These are phyloP conservation scores for Carex cristatella DNA, from an alignment of 176 grass and related monocot genomes.

Conservation along the genomic window DNA sequence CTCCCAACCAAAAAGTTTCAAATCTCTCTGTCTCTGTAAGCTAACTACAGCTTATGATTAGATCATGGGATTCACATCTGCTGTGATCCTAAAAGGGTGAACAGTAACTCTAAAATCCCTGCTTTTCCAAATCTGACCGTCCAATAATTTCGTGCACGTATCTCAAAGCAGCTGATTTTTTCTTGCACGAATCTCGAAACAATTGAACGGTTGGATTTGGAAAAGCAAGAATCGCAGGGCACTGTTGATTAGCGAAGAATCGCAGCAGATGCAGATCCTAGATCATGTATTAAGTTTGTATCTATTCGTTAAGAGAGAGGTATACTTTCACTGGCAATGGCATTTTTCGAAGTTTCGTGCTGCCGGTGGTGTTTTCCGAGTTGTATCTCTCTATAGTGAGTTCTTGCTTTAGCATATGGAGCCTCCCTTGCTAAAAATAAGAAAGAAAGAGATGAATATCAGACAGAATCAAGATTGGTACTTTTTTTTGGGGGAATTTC, in stretches of 20 bases:
- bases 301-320: conserved; percentile 18
- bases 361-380: conserved; percentile 63
- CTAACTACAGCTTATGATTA: conserved; percentile 16
- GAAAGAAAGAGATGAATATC: not conserved
- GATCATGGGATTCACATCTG: not conserved
- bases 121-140: no score
- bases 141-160: no score
- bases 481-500: no score
- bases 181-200: no score
- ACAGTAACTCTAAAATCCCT: no score
- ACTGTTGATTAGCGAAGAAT: no score
- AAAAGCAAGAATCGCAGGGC: no score
- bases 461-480: not conserved
- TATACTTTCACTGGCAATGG: conserved; percentile 4
- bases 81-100: no score
- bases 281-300: not conserved
- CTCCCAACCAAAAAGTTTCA: not conserved
- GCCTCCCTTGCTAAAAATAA: conserved; percentile 71
- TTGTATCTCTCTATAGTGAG: conserved; percentile 80
- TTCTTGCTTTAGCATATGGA: conserved; percentile 93
- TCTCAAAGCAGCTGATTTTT: no score
- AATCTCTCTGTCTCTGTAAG: not conserved
- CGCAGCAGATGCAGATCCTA: not conserved
- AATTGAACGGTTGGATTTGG: no score
- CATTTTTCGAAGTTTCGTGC: conserved; percentile 38